A percentile compares a stretch with the other conserved stretches of the same genome.
Conservation (phyloP, 495 filamentous ascomycete genomes). For the Viridothelium virens region DNA sequence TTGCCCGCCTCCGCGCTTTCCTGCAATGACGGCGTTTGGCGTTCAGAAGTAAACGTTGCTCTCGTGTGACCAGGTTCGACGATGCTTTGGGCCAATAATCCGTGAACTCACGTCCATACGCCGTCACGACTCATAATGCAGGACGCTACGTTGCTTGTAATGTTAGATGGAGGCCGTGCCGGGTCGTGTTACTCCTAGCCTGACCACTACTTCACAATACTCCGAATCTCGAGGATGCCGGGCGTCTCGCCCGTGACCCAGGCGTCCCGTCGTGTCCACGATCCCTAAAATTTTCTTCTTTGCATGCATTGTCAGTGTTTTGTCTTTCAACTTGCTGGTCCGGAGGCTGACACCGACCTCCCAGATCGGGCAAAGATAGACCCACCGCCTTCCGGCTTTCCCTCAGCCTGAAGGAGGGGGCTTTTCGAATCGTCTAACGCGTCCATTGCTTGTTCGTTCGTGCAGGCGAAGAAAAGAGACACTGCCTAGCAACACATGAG, state of each 20-base stretch:
- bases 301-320: neutral
- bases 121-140: constrained; percentile 7
- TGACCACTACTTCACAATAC: neutral
- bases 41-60: constrained; percentile 5
- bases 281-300: constrained; percentile 6
- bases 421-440: constrained; percentile 4
- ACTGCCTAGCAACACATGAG: neutral
- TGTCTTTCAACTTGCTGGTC: neutral
- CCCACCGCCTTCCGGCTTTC: neutral
- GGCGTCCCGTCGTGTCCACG: constrained; percentile 4
- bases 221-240: constrained; percentile 4
- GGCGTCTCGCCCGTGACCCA: constrained; percentile 9
- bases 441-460: constrained; percentile 1
- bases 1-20: constrained; percentile 4
- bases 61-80: constrained; percentile 9
- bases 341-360: constrained; percentile 9
- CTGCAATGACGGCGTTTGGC: constrained; percentile 7
- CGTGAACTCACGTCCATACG: neutral
- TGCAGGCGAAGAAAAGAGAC: neutral
- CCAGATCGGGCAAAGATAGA: constrained; percentile 1
- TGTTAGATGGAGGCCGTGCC: neutral
- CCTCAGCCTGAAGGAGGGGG: neutral
- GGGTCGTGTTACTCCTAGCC: constrained; percentile 9
- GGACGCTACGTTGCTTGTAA: constrained; percentile 1
- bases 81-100: neutral